Evolutionary conservation across 2,329 filamentous ascomycete species (phyloP).

Genomic region (Diplocarpon mali): DNA sequence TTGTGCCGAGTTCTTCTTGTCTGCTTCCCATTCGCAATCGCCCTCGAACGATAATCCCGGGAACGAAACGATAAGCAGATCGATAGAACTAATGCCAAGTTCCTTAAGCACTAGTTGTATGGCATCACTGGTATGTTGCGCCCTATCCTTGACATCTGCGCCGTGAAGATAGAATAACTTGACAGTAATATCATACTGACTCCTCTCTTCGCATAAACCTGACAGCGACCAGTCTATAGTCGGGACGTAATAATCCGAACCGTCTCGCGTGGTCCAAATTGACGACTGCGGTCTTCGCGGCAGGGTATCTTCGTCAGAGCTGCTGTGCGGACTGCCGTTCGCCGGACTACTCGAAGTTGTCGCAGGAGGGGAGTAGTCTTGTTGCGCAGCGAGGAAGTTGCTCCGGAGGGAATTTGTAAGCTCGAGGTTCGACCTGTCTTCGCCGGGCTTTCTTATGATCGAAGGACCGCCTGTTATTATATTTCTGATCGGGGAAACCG

Average conservation of each 20-base stretch:
- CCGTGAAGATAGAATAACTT: constrained; percentile 88
- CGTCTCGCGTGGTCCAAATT: constrained; percentile 59
- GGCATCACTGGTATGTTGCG: constrained; percentile 64
- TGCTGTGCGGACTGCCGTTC: constrained; percentile 22
- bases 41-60: constrained; percentile 90
- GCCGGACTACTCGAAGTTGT: constrained; percentile 29
- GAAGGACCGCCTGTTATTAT: constrained; percentile 68
- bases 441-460: constrained; percentile 67
- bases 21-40: constrained; percentile 71
- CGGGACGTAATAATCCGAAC: constrained; percentile 60
- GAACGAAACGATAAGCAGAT: constrained; percentile 87
- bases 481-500: constrained; percentile 20
- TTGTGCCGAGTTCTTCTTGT: constrained; percentile 48
- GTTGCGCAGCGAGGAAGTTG: constrained; percentile 68
- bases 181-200: constrained; percentile 86
- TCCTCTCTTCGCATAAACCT: constrained; percentile 67
- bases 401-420: constrained; percentile 77
- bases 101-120: constrained; percentile 71
- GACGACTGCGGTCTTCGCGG: constrained; percentile 23
- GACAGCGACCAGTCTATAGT: constrained; percentile 60
- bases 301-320: constrained; percentile 21
- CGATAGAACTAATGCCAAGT: constrained; percentile 62
- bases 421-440: constrained; percentile 83
- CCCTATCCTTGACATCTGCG: constrained; percentile 52
- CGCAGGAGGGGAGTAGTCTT: constrained; percentile 38